These are phyloP conservation scores for Amaranthus hypochondriacus DNA, from an alignment of 148 eudicot genomes.

Conservation along the genomic window DNA sequence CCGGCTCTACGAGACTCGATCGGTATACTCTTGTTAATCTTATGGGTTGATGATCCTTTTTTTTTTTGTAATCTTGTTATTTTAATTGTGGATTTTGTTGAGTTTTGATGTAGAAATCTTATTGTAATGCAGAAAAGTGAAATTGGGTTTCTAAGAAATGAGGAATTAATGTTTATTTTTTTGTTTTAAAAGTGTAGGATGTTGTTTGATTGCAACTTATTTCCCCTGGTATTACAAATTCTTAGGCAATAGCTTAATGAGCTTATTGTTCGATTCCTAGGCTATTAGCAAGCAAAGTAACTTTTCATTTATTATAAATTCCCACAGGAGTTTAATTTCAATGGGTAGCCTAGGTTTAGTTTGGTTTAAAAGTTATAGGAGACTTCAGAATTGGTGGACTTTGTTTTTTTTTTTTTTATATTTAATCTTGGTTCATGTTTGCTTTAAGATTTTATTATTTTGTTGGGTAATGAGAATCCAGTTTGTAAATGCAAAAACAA, in stretches of 20 bases:
- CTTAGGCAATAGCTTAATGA: too few species aligned
- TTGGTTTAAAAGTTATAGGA: too few species aligned
- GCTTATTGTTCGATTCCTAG: too few species aligned
- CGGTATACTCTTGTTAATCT: slow-evolving; percentile 39
- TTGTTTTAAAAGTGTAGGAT: neutral
- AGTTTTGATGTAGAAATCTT: neutral
- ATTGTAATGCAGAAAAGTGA: neutral
- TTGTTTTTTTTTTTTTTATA: neutral
- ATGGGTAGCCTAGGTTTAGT: too few species aligned
- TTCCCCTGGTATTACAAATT: too few species aligned
- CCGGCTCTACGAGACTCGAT: slow-evolving; percentile 74
- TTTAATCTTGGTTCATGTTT: neutral
- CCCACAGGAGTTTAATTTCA: too few species aligned
- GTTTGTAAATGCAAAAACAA: neutral
- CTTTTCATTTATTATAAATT: too few species aligned
- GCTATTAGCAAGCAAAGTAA: too few species aligned
- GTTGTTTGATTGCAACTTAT: neutral
- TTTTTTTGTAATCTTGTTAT: neutral
- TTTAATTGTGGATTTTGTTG: neutral
- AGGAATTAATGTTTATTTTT: neutral
- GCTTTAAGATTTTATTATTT: neutral
- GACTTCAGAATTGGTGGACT: neutral
- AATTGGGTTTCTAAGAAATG: neutral
- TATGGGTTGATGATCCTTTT: neutral
- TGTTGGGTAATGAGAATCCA: neutral